Evolutionary conservation across 345 rosid genomes (phyloP).

Genomic region (Cardamine occulta): DNA sequence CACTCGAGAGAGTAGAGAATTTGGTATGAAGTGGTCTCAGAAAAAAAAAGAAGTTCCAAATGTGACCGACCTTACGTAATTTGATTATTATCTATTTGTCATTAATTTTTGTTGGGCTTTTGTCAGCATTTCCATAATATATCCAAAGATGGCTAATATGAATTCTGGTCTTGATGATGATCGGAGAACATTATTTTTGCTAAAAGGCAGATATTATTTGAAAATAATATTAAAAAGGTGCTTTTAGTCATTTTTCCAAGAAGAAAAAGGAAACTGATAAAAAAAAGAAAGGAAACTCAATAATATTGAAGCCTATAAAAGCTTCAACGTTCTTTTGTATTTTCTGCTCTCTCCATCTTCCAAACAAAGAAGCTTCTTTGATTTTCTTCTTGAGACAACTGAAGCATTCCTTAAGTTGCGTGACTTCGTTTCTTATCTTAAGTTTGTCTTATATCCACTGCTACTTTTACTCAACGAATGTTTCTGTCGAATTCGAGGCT

Average conservation of each 20-base stretch:
- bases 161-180: background rate
- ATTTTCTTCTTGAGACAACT: background rate
- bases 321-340: background rate
- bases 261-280: background rate
- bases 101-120: background rate
- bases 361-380: background rate
- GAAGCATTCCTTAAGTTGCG: background rate
- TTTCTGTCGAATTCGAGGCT: background rate
- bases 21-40: background rate
- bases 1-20: background rate
- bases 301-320: background rate
- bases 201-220: background rate
- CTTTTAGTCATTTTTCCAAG: too few species aligned
- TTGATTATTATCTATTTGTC: background rate
- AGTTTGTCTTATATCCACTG: background rate
- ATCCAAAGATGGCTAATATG: background rate
- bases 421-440: background rate
- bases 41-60: background rate
- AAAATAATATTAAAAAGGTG: too few species aligned
- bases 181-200: too few species aligned
- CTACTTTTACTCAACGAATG: background rate
- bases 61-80: background rate
- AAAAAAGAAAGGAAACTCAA: background rate
- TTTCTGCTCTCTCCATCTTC: background rate
- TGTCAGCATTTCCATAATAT: background rate